These are phyloP conservation scores for Jackrogersella minutella DNA, from an alignment of 495 filamentous ascomycete genomes.

Conservation along the genomic window DNA sequence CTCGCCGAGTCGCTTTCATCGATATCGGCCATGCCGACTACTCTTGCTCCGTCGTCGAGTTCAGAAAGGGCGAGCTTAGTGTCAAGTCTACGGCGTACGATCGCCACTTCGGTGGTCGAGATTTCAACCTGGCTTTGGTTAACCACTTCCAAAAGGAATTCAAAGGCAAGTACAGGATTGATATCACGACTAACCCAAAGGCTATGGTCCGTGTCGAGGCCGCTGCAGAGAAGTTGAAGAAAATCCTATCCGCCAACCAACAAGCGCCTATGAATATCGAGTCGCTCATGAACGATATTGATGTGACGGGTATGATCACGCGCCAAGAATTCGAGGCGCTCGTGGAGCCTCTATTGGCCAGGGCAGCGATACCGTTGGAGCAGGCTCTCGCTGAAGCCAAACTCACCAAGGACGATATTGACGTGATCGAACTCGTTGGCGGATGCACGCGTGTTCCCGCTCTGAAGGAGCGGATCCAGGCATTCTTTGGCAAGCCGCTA, in stretches of 20 bases:
- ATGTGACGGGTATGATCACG: conserved; percentile 88
- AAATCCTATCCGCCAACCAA: conserved; percentile 95
- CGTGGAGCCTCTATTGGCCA: conserved; percentile 82
- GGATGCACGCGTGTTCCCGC: conserved; percentile 93
- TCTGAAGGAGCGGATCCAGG: conserved; percentile 87
- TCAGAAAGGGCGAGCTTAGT: conserved; percentile 94
- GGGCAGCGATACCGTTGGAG: conserved; percentile 77
- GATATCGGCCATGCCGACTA: conserved; percentile 98
- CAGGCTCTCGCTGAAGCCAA: conserved; percentile 91
- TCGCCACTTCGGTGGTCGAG: conserved; percentile 95
- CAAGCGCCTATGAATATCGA: conserved; percentile 96
- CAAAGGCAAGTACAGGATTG: conserved; percentile 89
- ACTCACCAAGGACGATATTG: conserved; percentile 89
- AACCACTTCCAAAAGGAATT: conserved; percentile 96
- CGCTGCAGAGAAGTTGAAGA: conserved; percentile 97
- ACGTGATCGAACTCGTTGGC: conserved; percentile 91
- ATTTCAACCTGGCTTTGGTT: conserved; percentile 94
- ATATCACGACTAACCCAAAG: conserved; percentile 88
- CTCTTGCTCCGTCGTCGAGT: conserved; percentile 92
- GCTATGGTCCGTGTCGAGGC: conserved; percentile 84
- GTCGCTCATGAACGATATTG: conserved; percentile 97
- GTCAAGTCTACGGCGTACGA: conserved; percentile 94
- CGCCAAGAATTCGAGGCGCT: conserved; percentile 94
- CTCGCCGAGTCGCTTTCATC: conserved; percentile 87
- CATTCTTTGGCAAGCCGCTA: conserved; percentile 89